Evolutionary conservation across 208 protist genomes (phyloP).

Genomic region (Crithidia brevicula): DNA sequence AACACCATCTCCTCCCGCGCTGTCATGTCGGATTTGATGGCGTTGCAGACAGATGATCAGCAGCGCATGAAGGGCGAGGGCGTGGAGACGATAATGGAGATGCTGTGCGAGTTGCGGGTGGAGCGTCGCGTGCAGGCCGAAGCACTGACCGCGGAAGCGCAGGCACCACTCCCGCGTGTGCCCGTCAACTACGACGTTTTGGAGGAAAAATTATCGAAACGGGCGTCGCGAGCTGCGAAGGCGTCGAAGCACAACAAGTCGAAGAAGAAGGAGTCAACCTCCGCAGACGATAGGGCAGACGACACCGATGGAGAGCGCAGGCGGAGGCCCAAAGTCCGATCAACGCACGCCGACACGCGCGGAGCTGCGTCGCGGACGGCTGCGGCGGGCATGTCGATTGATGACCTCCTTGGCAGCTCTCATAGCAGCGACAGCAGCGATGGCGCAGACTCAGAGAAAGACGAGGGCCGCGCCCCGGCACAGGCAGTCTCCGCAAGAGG

Average conservation of each 20-base stretch:
- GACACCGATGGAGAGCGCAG: too few relatives aligned
- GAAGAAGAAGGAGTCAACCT: conserved; percentile 21
- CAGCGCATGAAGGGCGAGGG: conserved; percentile 67
- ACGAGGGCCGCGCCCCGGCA: too few relatives aligned
- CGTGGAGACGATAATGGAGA: conserved; percentile 93
- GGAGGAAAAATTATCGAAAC: conserved; percentile 15
- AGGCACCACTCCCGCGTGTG: conserved; percentile 46
- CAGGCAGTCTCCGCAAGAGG: too few relatives aligned
- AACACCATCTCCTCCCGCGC: conserved; percentile 87
- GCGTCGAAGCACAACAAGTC: conserved; percentile 22
- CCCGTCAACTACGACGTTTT: conserved; percentile 46
- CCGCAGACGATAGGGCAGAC: neutral
- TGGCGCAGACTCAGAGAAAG: too few relatives aligned
- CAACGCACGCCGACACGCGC: neutral
- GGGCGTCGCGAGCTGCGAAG: conserved; percentile 37
- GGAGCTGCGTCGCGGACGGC: conserved; percentile 1
- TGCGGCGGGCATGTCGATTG: conserved; percentile 32
- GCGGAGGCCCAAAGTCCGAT: neutral
- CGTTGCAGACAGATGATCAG: conserved; percentile 49
- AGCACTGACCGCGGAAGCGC: conserved; percentile 43
- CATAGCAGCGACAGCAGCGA: conserved; percentile 19
- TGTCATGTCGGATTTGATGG: conserved; percentile 90
- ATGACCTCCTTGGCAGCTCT: conserved; percentile 54
- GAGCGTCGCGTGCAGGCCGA: conserved; percentile 61
- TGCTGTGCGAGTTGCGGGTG: conserved; percentile 85